These are phyloP conservation scores for Suillus tomentosus DNA, from an alignment of 768 basidiomycete genomes.

Conservation along the genomic window DNA sequence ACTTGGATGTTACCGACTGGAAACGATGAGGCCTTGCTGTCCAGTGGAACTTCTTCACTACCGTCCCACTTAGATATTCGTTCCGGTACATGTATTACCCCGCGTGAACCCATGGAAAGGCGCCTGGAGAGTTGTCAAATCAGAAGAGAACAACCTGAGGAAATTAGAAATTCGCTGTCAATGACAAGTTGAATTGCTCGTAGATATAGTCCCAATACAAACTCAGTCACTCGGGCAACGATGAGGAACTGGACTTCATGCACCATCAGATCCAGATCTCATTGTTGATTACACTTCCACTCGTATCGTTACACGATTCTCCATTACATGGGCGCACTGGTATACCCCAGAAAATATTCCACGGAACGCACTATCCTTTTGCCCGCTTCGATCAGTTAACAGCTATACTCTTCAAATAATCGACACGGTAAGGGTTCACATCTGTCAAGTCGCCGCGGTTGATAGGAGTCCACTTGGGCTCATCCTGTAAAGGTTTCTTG, in stretches of 20 bases:
- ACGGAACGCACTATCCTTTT: neutral
- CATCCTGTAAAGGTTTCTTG: conserved; percentile 55
- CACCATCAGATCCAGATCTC: too few relatives aligned
- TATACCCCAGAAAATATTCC: neutral
- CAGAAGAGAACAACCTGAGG: neutral
- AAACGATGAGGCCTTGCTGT: neutral
- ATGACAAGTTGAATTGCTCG: neutral
- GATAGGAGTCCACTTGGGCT: conserved; percentile 88
- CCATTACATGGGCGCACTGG: neutral
- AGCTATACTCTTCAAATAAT: conserved; percentile 57
- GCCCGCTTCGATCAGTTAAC: conserved; percentile 26
- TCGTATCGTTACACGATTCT: neutral
- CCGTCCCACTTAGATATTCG: neutral
- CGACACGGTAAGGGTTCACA: conserved; percentile 58
- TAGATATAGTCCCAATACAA: neutral
- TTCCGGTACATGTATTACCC: conserved; percentile 3
- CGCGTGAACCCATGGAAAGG: conserved; percentile 9
- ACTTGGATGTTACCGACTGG: neutral
- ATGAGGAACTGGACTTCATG: too few relatives aligned
- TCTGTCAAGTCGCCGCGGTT: conserved; percentile 67
- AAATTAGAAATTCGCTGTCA: neutral
- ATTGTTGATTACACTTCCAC: neutral
- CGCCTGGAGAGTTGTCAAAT: neutral
- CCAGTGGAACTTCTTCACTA: neutral
- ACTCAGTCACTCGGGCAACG: neutral